Conservation (phyloP, 768 basidiomycete genomes). For the Sutorius australiensis region DNA sequence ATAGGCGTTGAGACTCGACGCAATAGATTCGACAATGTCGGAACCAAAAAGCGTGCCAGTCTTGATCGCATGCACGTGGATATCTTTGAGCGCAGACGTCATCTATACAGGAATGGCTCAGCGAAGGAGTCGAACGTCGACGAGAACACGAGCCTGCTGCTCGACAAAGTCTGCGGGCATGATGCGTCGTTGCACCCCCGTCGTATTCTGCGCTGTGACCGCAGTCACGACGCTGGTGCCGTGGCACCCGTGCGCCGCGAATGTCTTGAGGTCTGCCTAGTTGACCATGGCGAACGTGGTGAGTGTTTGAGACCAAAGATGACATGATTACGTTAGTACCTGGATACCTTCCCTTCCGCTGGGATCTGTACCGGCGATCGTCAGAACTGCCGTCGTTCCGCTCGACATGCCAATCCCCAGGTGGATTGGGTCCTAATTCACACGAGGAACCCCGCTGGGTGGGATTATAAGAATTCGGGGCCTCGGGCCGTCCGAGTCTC, state of each 20-base stretch:
- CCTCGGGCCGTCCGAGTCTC: not conserved
- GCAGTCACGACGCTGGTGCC: constrained; percentile 6
- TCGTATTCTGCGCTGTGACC: not conserved
- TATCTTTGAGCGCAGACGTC: not conserved
- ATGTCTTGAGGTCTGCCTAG: constrained; percentile 3
- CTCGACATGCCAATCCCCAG: not conserved
- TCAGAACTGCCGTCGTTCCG: not conserved
- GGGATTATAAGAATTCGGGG: not conserved
- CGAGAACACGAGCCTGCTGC: not conserved
- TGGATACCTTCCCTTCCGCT: constrained; percentile 2
- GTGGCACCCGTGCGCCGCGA: constrained; percentile 3
- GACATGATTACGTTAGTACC: not conserved
- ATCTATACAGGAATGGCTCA: not conserved
- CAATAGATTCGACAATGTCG: not conserved
- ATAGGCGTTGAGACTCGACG: not conserved
- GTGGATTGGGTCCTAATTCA: not conserved
- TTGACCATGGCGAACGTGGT: not conserved
- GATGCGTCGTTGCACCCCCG: not conserved
- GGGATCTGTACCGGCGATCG: constrained; percentile 1
- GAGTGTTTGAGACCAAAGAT: too few species aligned
- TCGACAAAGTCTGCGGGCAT: not conserved
- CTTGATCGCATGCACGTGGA: not conserved
- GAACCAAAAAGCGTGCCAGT: constrained; percentile 1
- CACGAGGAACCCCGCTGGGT: not conserved
- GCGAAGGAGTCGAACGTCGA: not conserved